phyloP scores from a whole-genome alignment of 73 alveolate genomes.

The Tetrahymena thermophila region DNA sequence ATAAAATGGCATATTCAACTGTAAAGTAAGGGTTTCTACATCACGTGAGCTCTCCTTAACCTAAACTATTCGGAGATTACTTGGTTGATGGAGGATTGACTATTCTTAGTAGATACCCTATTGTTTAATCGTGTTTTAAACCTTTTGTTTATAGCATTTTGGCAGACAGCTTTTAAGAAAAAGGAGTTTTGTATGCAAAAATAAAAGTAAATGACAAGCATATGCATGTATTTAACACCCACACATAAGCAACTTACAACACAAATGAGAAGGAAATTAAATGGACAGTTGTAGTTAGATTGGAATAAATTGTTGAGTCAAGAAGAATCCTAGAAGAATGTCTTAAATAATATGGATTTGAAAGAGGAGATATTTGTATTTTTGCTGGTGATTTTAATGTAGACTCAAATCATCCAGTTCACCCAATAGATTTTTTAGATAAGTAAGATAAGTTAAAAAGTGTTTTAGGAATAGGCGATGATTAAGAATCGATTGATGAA shows the following conservation, averaged over 20 bases:
- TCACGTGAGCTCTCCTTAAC: slow-evolving; percentile 59
- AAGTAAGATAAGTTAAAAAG: not conserved
- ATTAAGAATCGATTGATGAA: not conserved
- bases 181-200: slow-evolving; percentile 83
- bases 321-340: slow-evolving; percentile 46
- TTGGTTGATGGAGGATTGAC: slow-evolving; percentile 88
- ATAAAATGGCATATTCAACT: slow-evolving; percentile 66
- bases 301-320: slow-evolving; percentile 43
- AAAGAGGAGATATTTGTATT: slow-evolving; percentile 48
- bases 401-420: slow-evolving; percentile 49
- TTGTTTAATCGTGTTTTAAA: slow-evolving; percentile 56
- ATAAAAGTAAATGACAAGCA: slow-evolving; percentile 49
- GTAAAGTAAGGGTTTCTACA: slow-evolving; percentile 65
- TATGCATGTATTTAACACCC: slow-evolving; percentile 80
- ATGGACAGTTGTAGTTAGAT: slow-evolving; percentile 58
- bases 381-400: slow-evolving; percentile 81
- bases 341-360: slow-evolving; percentile 33
- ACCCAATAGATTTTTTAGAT: not conserved
- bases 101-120: slow-evolving; percentile 58
- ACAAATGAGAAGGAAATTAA: slow-evolving; percentile 24
- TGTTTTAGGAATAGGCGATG: not conserved
- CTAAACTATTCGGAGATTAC: slow-evolving; percentile 70
- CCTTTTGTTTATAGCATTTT: slow-evolving; percentile 67
- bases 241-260: slow-evolving; percentile 77
- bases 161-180: slow-evolving; percentile 62